Base-by-base conservation (phyloP, 176 grass and related monocot genomes). In the Oryza punctata region DNA sequence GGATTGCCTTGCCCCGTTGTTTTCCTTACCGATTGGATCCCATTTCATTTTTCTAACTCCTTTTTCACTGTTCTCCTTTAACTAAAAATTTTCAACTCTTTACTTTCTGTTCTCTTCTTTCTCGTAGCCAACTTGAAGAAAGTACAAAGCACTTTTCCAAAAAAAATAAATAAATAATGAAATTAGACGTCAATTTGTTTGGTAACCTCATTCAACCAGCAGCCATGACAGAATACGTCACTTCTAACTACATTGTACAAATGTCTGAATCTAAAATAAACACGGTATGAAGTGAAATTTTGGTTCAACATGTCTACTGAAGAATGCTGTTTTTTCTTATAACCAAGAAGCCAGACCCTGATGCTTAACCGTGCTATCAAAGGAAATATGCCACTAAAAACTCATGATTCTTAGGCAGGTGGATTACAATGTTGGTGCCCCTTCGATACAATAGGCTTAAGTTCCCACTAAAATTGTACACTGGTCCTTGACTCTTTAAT, bases 381-480 rank as follows among this genome's bases (percentile, higher is more conserved):
- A 14, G 3, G 47, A 15, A 60, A 6, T 1, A 69, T 14, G 23
- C 12, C 23, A 46, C 41, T 23, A 41, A 19, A 1, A 12, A 72
- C 8, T 63, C 26, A 72, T 40, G 71, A 65, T 68, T 3, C 8
- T 24, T 15, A 32, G 19, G 14, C 27, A 72, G 28, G 74, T 21
- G 23, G 60, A 45, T 10, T 69, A 61, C n/a, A 86, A 68, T 81
- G 32, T 23, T 40, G 67, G 68, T 78, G 74, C 61, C 60, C 47
- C 49, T 82, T 63, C 67, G 16, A 85, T 89, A 90, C 69, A 67
- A 75, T 21, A 66, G 29, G 13, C 37, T 69, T 60, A 68, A 61
- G 8, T 23, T 38, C 37, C 27, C 73, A 68, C 69, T 83, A 79
- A 37, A 87, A 86, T 77, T 83, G 76, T 83, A 79, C 74, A 83